Conservation (phyloP, 2,329 filamentous ascomycete species). For the Colletotrichum agaves region DNA sequence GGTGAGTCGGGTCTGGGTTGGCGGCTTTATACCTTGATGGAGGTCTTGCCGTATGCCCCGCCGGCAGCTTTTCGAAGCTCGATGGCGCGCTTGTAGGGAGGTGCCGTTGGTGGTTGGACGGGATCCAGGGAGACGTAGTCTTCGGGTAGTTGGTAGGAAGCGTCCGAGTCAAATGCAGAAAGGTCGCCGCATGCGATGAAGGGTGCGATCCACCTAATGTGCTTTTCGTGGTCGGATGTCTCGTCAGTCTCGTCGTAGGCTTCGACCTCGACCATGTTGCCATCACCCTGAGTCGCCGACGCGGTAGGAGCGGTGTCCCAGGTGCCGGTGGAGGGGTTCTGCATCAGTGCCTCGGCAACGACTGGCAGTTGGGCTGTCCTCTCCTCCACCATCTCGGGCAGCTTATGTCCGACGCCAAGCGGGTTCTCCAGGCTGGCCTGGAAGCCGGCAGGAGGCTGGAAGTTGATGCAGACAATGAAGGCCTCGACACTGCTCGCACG, state of each 20-base stretch:
- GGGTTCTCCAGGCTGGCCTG: conserved; percentile 80
- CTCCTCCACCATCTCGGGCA: conserved; percentile 62
- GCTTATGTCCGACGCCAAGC: conserved; percentile 70
- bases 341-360: conserved; percentile 55
- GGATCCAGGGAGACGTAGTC: conserved; percentile 90
- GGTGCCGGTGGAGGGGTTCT: conserved; percentile 56
- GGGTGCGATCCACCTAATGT: conserved; percentile 84
- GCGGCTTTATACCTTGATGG: conserved; percentile 43
- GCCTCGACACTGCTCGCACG: conserved; percentile 97
- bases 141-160: conserved; percentile 89
- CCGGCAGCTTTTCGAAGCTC: conserved; percentile 83
- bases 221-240: conserved; percentile 50
- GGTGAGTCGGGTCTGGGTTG: neutral
- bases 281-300: conserved; percentile 2
- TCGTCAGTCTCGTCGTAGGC: conserved; percentile 42
- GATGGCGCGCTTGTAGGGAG: conserved; percentile 91
- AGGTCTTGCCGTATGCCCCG: conserved; percentile 81
- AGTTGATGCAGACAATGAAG: conserved; percentile 94
- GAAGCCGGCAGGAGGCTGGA: conserved; percentile 81
- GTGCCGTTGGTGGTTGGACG: conserved; percentile 93
- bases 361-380: conserved; percentile 53
- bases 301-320: conserved; percentile 48
- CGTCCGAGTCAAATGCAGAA: conserved; percentile 94
- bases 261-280: conserved; percentile 41
- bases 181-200: conserved; percentile 98